Evolutionary conservation across 371 early-diverging fungal genomes (phyloP).

Genomic region (Rhizopus sp.): DNA sequence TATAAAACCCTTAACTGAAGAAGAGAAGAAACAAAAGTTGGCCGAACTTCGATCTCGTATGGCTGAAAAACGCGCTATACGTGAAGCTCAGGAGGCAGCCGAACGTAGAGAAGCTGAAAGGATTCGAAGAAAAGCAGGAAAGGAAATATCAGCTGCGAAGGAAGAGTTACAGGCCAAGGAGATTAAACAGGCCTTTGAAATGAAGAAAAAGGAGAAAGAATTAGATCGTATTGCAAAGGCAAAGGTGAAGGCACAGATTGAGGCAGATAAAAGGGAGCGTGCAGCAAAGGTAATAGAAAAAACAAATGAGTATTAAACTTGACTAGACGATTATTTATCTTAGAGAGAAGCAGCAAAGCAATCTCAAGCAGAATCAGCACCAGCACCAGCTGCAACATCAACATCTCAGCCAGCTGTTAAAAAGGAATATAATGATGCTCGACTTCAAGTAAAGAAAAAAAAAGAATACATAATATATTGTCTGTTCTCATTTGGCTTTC

Average conservation of each 20-base stretch:
- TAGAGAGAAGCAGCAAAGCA: constrained; percentile 34
- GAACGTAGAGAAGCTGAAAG: constrained; percentile 75
- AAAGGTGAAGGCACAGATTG: constrained; percentile 84
- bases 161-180: constrained; percentile 75
- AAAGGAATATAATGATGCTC: constrained; percentile 70
- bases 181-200: constrained; percentile 71
- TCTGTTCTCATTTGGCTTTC: neutral
- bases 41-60: constrained; percentile 75
- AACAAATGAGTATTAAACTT: neutral
- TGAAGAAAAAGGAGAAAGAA: constrained; percentile 79
- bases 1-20: constrained; percentile 86
- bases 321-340: neutral
- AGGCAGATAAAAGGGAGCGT: constrained; percentile 80
- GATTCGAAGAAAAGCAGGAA: constrained; percentile 80
- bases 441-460: constrained; percentile 61
- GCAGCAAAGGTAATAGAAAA: constrained; percentile 37
- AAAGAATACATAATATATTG: neutral
- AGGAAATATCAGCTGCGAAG: constrained; percentile 72
- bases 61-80: constrained; percentile 68
- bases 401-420: constrained; percentile 28
- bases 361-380: constrained; percentile 18
- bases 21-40: constrained; percentile 80
- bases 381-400: constrained; percentile 21
- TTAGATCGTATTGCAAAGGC: constrained; percentile 75
- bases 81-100: constrained; percentile 64